Evolutionary conservation across 352 stramenopile genomes (phyloP).

Genomic region (Globisporangium spiculum): DNA sequence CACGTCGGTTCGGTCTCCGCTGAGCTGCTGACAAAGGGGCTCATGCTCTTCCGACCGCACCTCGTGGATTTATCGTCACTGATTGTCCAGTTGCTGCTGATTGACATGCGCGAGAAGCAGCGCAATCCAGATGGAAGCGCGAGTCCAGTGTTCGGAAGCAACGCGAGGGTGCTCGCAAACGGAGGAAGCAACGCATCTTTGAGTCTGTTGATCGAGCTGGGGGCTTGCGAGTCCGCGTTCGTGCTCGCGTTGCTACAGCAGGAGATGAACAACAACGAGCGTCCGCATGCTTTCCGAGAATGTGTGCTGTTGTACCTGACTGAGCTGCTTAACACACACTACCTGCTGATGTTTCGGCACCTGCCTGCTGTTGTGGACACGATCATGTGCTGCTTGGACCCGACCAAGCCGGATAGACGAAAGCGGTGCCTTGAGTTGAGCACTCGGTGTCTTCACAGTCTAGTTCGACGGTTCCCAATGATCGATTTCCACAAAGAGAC

Average conservation of each 20-base stretch:
- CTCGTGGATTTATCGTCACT: conserved; percentile 77
- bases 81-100: conserved; percentile 66
- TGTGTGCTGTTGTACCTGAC: conserved; percentile 77
- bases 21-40: conserved; percentile 74
- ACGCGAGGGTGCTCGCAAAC: conserved; percentile 40
- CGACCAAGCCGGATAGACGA: conserved; percentile 76
- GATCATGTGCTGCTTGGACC: conserved; percentile 82
- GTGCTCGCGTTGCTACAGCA: conserved; percentile 74
- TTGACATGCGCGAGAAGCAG: conserved; percentile 74
- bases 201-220: conserved; percentile 75
- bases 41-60: conserved; percentile 83
- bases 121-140: conserved; percentile 28
- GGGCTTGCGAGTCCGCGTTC: conserved; percentile 75
- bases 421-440: conserved; percentile 76
- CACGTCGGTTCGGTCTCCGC: conserved; percentile 66
- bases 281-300: conserved; percentile 62
- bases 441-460: conserved; percentile 74
- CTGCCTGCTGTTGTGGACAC: conserved; percentile 81
- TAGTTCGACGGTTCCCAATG: conserved; percentile 85
- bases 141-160: conserved; percentile 41
- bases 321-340: conserved; percentile 81
- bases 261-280: conserved; percentile 80
- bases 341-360: conserved; percentile 82
- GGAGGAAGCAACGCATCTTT: conserved; percentile 70
- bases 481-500: conserved; percentile 87